Evolutionary conservation across 2,329 filamentous ascomycete species (phyloP), one percentile per base, ranked within the genome.

Genomic region (Colletotrichum trifolii): DNA sequence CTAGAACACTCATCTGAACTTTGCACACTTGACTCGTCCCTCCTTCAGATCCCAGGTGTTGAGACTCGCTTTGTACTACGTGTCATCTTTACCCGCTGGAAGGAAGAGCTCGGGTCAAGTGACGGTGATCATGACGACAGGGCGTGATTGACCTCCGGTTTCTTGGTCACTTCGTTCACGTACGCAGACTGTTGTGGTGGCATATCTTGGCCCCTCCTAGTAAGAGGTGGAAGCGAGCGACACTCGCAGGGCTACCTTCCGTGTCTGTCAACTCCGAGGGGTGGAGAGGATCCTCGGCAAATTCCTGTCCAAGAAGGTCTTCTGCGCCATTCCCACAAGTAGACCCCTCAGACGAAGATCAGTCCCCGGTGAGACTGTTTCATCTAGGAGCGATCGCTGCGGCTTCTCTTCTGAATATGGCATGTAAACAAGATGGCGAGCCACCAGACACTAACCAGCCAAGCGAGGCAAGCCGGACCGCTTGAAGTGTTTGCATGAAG

Each of bases 331-430:
- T 66, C 40, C 63, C 43, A 59, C 43, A 38, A 48, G 43, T 48
- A 66, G 34, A 11, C 48, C 60, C 64, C 48, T 59, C 34, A 58
- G 45, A 60, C 60, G 54, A 66, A 64, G 49, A 66, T 66, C 64
- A 66, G 54, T 64, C 49, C 48, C 54, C 54, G 50, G 64, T 66
- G 64, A 66, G 64, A 64, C 59, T 60, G 64, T 66, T 66, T 66
- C 64, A 66, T 50, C 49, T 54, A 34, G 42, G 54, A 66, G 42
- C 48, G 54, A 66, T 66, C 64, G 54, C 54, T 58, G 48, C 64
- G 60, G 64, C 64, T 46, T 50, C 54, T 66, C 11, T 53, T 64
- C 60, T 64, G 15, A 55, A 64, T 58, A 60, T 39, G 64, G 64
- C 50, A 66, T 66, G 64, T 55, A 54, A 25, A 54, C 60, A 60